A percentile compares a stretch with the other conserved stretches of the same genome.
These are phyloP conservation scores for Ogataea pini DNA, from an alignment of 805 yeast species.

Conservation along the genomic window DNA sequence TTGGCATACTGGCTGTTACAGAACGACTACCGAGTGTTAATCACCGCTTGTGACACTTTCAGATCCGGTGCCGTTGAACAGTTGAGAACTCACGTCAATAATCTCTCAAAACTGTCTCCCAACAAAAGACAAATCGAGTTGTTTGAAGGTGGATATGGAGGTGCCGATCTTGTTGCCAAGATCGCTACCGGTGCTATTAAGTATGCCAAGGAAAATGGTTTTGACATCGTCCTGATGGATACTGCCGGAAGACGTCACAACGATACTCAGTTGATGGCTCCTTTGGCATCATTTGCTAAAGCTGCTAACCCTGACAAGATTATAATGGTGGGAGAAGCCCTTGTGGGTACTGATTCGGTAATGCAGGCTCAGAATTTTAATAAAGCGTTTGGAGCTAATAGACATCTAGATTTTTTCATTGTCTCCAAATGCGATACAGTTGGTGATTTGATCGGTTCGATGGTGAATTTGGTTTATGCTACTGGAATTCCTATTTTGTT, in stretches of 20 bases:
- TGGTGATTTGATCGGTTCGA: slow-evolving; percentile 92
- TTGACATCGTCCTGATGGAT: slow-evolving; percentile 88
- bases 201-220: slow-evolving; percentile 65
- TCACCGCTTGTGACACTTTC: slow-evolving; percentile 97
- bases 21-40: slow-evolving; percentile 79
- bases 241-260: slow-evolving; percentile 98
- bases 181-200: slow-evolving; percentile 91
- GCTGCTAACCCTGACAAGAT: slow-evolving; percentile 95
- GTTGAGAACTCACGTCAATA: slow-evolving; percentile 87
- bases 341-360: slow-evolving; percentile 96
- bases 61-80: slow-evolving; percentile 99
- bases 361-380: slow-evolving; percentile 93
- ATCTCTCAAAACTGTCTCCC: slow-evolving; percentile 68
- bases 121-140: slow-evolving; percentile 57
- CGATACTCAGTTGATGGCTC: slow-evolving; percentile 93
- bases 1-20: slow-evolving; percentile 94
- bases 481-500: slow-evolving; percentile 94
- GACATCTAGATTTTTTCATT: slow-evolving; percentile 85
- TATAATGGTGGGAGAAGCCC: slow-evolving; percentile 98
- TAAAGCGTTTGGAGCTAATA: slow-evolving; percentile 82
- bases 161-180: slow-evolving; percentile 89
- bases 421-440: slow-evolving; percentile 96
- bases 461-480: slow-evolving; percentile 96
- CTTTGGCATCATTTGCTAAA: slow-evolving; percentile 89
- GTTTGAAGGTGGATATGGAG: slow-evolving; percentile 95